phyloP scores from a whole-genome alignment of 2,329 filamentous ascomycete genomes.

The Xylaria sp. region DNA sequence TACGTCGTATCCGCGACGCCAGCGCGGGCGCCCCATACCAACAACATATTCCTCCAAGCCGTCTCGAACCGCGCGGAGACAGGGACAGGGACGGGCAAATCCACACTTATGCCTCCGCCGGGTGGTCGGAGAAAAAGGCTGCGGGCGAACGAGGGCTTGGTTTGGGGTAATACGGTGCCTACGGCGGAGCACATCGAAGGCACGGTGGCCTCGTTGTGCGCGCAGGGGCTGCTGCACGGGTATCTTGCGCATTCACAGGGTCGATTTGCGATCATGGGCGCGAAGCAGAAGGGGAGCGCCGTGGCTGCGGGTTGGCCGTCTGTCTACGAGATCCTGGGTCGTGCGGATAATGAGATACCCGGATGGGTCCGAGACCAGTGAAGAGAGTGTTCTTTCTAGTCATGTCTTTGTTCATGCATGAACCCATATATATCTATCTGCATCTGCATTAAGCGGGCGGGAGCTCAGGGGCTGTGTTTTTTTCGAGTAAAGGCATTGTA shows the following conservation, averaged over 20 bases:
- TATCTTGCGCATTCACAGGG: constrained; percentile 74
- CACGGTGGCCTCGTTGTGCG: constrained; percentile 68
- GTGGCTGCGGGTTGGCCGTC: constrained; percentile 69
- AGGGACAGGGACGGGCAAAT: constrained; percentile 23
- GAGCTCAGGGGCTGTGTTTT: background rate
- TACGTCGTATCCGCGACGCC: constrained; percentile 37
- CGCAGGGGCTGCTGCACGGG: constrained; percentile 75
- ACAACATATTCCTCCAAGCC: constrained; percentile 47
- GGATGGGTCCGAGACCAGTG: constrained; percentile 27
- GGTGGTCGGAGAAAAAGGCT: constrained; percentile 42
- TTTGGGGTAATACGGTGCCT: constrained; percentile 59
- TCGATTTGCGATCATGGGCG: constrained; percentile 77
- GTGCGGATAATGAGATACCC: constrained; percentile 48
- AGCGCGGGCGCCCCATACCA: constrained; percentile 40
- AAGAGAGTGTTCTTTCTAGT: background rate
- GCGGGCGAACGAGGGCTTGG: constrained; percentile 52
- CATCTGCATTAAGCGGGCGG: background rate
- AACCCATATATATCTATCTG: background rate
- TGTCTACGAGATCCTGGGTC: constrained; percentile 63
- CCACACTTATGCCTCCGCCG: constrained; percentile 44
- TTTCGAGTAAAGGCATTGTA: background rate
- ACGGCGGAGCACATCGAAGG: constrained; percentile 67
- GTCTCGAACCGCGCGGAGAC: constrained; percentile 43
- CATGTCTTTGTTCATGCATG: no score
- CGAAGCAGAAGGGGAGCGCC: constrained; percentile 59